phyloP scores from a whole-genome alignment of 768 basidiomycete genomes.

The Lentinula guzmanii region DNA sequence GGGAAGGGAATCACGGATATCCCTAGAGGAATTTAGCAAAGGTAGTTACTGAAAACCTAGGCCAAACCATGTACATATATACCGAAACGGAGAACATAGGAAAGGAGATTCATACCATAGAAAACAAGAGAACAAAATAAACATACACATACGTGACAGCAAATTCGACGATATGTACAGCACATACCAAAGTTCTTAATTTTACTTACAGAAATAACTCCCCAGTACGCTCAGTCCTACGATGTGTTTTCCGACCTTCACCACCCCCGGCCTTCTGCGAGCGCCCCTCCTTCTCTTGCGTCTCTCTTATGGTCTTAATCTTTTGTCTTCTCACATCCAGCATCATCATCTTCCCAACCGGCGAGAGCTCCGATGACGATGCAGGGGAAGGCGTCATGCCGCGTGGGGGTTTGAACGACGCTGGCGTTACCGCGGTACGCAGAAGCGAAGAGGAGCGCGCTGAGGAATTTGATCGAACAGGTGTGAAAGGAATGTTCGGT shows the following conservation, averaged over 20 bases:
- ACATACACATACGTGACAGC: background rate
- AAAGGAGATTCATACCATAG: background rate
- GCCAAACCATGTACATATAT: background rate
- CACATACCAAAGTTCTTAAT: background rate
- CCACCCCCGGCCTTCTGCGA: background rate
- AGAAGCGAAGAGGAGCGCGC: constrained; percentile 26
- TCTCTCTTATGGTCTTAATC: background rate
- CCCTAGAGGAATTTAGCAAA: no score
- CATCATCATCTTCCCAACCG: constrained; percentile 65
- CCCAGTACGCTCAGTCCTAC: background rate
- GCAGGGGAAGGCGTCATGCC: constrained; percentile 53
- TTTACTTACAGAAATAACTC: background rate
- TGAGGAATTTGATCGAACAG: constrained; percentile 28
- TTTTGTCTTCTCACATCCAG: constrained; percentile 45
- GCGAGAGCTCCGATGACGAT: constrained; percentile 70
- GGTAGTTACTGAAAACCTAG: background rate
- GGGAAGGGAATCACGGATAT: background rate
- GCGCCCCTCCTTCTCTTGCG: background rate
- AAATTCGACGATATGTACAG: background rate
- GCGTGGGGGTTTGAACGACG: constrained; percentile 42
- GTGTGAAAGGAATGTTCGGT: constrained; percentile 37
- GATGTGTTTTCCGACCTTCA: background rate
- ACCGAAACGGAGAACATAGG: background rate
- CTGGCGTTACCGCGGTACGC: constrained; percentile 29
- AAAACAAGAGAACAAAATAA: background rate